These are phyloP conservation scores for Phalaenopsis hybrid DNA, from an alignment of 116 monocot genomes.

Conservation along the genomic window DNA sequence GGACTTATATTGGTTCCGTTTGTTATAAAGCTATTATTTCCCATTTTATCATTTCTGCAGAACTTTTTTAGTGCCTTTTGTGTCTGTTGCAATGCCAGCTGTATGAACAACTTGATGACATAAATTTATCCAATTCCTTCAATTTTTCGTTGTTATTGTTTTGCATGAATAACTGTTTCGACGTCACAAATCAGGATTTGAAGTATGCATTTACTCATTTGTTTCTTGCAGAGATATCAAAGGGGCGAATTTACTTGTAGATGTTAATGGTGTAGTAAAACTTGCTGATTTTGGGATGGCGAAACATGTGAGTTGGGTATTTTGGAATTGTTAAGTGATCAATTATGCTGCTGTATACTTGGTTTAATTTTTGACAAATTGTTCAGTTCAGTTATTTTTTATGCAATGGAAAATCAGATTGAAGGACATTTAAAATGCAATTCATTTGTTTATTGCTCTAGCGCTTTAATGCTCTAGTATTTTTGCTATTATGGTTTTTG, in stretches of 20 bases:
- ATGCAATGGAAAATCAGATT: neutral
- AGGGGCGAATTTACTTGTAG: conserved; percentile 87
- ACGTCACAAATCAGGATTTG: neutral
- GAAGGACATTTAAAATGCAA: neutral
- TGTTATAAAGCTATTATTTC: neutral
- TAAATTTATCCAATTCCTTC: neutral
- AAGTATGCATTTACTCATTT: neutral
- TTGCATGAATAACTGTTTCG: neutral
- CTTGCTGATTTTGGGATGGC: conserved; percentile 98
- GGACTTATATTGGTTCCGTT: neutral
- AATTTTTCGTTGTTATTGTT: neutral
- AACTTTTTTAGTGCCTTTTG: neutral
- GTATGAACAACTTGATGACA: neutral
- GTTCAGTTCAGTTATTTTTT: neutral
- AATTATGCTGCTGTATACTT: neutral
- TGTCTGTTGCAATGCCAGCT: neutral
- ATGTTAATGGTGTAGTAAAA: conserved; percentile 74
- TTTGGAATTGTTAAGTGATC: neutral
- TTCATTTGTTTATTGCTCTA: neutral
- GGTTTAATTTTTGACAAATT: neutral
- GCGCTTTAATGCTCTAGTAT: neutral
- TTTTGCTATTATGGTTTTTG: neutral
- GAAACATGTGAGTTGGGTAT: conserved; percentile 65
- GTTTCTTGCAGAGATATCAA: conserved; percentile 61
- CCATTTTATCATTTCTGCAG: neutral